Base-by-base conservation (phyloP, 805 yeast species). In the Candida andamanensis region DNA sequence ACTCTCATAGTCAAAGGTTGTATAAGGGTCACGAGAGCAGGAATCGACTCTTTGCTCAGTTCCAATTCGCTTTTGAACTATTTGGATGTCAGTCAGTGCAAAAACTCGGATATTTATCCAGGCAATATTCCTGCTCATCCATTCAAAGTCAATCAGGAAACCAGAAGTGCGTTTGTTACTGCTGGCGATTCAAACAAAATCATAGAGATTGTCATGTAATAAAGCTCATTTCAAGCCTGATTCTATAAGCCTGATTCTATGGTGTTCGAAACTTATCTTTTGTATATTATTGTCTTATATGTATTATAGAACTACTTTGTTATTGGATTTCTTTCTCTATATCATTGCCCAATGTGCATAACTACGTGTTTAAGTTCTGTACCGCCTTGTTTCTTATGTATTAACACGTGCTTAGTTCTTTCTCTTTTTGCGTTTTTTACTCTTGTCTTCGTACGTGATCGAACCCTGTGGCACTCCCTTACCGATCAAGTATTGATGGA, bases 21-120 rank as follows among this genome's bases (percentile, higher is more conserved):
- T 56, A 68, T 80, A 8, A 63, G 89, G 41, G 89, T 80, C 6
- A 83, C 90, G 1, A 62, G 85, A 45, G 82, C 82, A 7, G 90
- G 92, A 11, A 76, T 82, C 17, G 86, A 82, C 56, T 72, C 80
- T 13, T 48, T 83, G 17, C 52, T 80, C 17, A 67, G 76, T 24
- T 79, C 80, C 24, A 69, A 76, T 29, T 58, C 67, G 12, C 68
- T 72, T 2, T 58, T 83, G 41, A 62, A 56, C 34, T 62, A 61
- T 37, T 56, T 83, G 42, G 76, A 80, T 46, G 65, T 82, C 13
- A 72, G 85, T 8, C 90, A 82, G 54, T 83, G 92, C 56, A 74
- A 78, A 32, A 76, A 80, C 44, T 82, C 78, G 1, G 78, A 78
- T 49, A 59, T 65, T 24, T 79, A 75, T 46, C 78, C 78, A 13